Conservation (phyloP, 768 basidiomycete species). For the Suillus brevipes region DNA sequence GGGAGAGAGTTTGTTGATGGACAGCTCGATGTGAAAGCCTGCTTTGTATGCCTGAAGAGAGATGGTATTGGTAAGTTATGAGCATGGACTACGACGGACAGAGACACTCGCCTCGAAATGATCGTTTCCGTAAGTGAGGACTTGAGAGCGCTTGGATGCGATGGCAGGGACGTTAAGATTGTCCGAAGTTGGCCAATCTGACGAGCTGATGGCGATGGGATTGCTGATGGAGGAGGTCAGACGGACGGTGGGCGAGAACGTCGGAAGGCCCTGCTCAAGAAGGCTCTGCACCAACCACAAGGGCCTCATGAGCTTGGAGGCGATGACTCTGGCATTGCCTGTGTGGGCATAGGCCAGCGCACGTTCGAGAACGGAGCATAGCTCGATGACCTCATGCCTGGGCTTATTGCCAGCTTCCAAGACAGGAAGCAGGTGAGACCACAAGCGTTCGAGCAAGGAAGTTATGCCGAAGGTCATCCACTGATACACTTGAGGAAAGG, state of each 20-base stretch:
- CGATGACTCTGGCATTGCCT: not conserved
- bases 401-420: not conserved
- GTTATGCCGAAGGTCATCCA: slow-evolving; percentile 6
- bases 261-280: not conserved
- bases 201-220: not conserved
- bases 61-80: too few species aligned
- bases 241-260: not conserved
- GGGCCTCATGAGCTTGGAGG: not conserved
- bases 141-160: not conserved
- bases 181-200: not conserved
- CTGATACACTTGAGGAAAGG: too few species aligned
- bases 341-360: slow-evolving; percentile 1
- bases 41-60: too few species aligned
- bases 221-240: not conserved
- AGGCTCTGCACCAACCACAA: not conserved
- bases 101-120: not conserved
- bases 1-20: too few species aligned
- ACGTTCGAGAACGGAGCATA: not conserved
- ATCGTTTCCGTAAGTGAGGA: not conserved
- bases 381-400: not conserved
- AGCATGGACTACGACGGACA: too few species aligned
- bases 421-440: not conserved
- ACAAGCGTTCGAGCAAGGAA: not conserved
- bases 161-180: not conserved
- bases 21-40: too few species aligned